A percentile compares a stretch with the other conserved stretches of the same genome.
These are phyloP conservation scores for Coniferiporia sulphurascens DNA, from an alignment of 1,284 basidiomycete genomes.

Conservation along the genomic window DNA sequence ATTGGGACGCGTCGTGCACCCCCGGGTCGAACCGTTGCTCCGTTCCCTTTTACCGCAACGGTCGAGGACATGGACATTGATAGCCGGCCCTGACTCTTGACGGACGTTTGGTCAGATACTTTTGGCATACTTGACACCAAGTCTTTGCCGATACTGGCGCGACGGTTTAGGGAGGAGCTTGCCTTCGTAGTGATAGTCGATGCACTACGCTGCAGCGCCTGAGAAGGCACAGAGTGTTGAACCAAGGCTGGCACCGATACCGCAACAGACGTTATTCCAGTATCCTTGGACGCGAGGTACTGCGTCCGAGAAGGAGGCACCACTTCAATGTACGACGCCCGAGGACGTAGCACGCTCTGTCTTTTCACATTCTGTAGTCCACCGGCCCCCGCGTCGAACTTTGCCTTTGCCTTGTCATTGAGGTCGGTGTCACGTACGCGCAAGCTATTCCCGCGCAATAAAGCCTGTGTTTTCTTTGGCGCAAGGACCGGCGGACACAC, in stretches of 20 bases:
- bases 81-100: neutral
- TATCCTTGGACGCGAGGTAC: neutral
- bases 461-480: conserved; percentile 2
- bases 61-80: conserved; percentile 1
- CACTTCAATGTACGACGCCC: neutral
- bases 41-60: neutral
- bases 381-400: neutral
- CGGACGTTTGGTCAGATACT: neutral
- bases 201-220: neutral
- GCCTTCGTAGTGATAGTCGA: neutral
- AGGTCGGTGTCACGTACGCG: neutral
- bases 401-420: neutral
- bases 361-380: neutral
- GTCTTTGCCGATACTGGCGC: neutral
- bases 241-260: neutral
- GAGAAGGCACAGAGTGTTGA: neutral
- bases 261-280: neutral
- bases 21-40: neutral
- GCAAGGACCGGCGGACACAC: neutral
- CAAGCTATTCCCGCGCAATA: neutral
- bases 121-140: neutral
- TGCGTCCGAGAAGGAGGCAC: conserved; percentile 1
- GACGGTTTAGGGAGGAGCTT: neutral
- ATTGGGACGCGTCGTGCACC: conserved; percentile 15
- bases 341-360: neutral